Evolutionary conservation across 768 basidiomycete species (phyloP).

Genomic region (Mycena olivaceomarginata): DNA sequence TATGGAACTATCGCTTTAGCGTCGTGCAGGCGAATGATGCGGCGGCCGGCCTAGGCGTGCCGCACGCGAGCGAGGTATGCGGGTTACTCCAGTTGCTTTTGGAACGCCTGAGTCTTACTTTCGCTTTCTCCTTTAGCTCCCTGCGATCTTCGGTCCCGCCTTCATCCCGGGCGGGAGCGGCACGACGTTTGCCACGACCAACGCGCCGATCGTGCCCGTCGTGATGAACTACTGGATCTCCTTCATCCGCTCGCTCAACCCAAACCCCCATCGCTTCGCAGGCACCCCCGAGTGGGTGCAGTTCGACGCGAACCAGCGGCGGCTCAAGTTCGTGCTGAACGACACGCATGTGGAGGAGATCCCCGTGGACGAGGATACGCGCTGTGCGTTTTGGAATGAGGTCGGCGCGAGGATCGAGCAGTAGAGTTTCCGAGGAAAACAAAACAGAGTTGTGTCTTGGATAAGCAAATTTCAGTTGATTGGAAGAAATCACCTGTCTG

Average conservation of each 20-base stretch:
- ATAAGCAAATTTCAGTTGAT: conserved; percentile 7
- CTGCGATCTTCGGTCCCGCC: conserved; percentile 33
- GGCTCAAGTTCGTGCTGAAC: conserved; percentile 34
- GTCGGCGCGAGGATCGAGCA: conserved; percentile 35
- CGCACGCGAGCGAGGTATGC: conserved; percentile 33
- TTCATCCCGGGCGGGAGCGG: conserved; percentile 32
- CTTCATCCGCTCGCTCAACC: conserved; percentile 30
- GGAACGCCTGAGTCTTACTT: conserved; percentile 12
- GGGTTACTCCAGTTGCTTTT: conserved; percentile 16
- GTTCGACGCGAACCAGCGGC: conserved; percentile 18
- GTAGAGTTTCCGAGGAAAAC: conserved; percentile 24
- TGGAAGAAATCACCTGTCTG: conserved; percentile 4
- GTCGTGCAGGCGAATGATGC: conserved; percentile 33
- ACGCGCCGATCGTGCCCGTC: conserved; percentile 36
- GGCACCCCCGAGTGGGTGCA: conserved; percentile 34
- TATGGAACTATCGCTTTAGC: conserved; percentile 38
- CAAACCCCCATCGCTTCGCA: conserved; percentile 27
- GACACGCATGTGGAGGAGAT: conserved; percentile 34
- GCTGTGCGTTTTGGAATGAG: conserved; percentile 37
- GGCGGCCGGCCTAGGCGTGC: conserved; percentile 30
- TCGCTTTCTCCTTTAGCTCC: conserved; percentile 21
- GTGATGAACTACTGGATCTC: conserved; percentile 37
- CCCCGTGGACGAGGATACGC: conserved; percentile 28
- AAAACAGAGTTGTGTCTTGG: conserved; percentile 6
- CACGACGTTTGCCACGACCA: conserved; percentile 34